Evolutionary conservation across 345 rosid species (phyloP).

Genomic region (Aegle marmelos): DNA sequence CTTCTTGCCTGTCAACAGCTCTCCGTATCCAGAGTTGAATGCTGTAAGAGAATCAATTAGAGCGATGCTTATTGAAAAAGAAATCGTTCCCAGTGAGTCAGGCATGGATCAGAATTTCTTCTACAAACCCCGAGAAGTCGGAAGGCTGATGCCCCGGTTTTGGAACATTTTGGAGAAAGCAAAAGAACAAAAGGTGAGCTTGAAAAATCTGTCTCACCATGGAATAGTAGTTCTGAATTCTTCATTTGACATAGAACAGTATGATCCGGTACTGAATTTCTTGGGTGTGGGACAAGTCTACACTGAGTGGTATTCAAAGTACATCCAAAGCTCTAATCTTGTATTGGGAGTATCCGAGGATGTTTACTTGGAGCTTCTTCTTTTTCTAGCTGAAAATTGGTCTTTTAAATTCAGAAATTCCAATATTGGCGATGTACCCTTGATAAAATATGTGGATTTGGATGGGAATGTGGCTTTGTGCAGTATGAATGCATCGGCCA

Average conservation of each 20-base stretch:
- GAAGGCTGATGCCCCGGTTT: conserved; percentile 55
- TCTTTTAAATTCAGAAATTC: conserved; percentile 27
- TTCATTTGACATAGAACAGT: conserved; percentile 38
- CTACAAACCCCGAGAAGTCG: conserved; percentile 52
- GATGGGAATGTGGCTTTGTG: conserved; percentile 36
- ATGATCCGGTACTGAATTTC: conserved; percentile 42
- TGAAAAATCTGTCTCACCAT: conserved; percentile 61
- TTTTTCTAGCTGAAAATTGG: conserved; percentile 57
- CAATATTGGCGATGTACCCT: conserved; percentile 35
- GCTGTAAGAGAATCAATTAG: conserved; percentile 42
- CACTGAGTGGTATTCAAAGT: conserved; percentile 56
- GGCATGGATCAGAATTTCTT: conserved; percentile 51
- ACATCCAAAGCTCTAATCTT: conserved; percentile 55
- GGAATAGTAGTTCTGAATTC: conserved; percentile 42
- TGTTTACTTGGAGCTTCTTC: conserved; percentile 46
- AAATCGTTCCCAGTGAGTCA: conserved; percentile 59
- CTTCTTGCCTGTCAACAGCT: conserved; percentile 54
- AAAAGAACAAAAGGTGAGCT: conserved; percentile 39
- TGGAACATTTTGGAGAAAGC: conserved; percentile 56
- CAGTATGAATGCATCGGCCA: conserved; percentile 25
- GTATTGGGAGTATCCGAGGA: conserved; percentile 43
- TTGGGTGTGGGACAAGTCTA: conserved; percentile 42
- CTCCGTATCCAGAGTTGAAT: conserved; percentile 36
- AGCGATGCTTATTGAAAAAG: conserved; percentile 30
- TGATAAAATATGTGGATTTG: conserved; percentile 42